phyloP scores from a whole-genome alignment of 495 filamentous ascomycete genomes.

The Jackrogersella multiformis region DNA sequence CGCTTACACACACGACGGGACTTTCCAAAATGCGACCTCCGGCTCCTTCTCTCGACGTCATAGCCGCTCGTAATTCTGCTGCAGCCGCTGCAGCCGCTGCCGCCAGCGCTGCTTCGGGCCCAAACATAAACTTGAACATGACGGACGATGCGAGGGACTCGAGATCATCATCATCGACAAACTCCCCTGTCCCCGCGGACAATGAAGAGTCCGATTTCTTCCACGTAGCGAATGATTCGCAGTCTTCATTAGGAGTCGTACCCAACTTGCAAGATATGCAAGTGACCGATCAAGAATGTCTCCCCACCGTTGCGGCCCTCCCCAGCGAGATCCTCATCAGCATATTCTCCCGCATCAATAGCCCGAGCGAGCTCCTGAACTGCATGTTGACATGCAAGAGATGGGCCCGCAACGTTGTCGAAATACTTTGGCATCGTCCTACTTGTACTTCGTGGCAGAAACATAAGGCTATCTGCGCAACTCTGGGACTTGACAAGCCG shows the following conservation, averaged over 20 bases:
- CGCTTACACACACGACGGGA: neutral
- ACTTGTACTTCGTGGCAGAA: constrained; percentile 86
- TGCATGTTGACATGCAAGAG: constrained; percentile 92
- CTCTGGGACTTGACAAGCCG: constrained; percentile 72
- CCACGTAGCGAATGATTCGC: constrained; percentile 83
- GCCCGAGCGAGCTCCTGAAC: constrained; percentile 76
- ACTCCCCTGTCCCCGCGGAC: constrained; percentile 80
- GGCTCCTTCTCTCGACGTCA: constrained; percentile 56
- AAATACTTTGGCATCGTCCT: constrained; percentile 93
- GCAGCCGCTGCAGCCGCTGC: constrained; percentile 13
- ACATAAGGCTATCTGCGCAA: constrained; percentile 77
- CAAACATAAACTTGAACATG: constrained; percentile 12
- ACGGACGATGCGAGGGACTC: constrained; percentile 46
- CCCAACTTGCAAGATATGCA: constrained; percentile 78
- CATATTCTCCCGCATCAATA: constrained; percentile 85
- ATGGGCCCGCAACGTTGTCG: constrained; percentile 93
- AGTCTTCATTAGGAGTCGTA: constrained; percentile 82
- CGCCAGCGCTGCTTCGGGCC: constrained; percentile 13
- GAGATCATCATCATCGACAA: constrained; percentile 74
- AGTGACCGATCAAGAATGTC: constrained; percentile 66
- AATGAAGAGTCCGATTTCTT: constrained; percentile 94
- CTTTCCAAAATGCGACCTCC: constrained; percentile 40
- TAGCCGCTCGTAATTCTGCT: constrained; percentile 49
- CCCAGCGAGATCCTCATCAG: constrained; percentile 94
- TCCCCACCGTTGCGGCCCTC: constrained; percentile 80